These are phyloP conservation scores for Russula virescens DNA, from an alignment of 768 basidiomycete genomes.

Conservation along the genomic window DNA sequence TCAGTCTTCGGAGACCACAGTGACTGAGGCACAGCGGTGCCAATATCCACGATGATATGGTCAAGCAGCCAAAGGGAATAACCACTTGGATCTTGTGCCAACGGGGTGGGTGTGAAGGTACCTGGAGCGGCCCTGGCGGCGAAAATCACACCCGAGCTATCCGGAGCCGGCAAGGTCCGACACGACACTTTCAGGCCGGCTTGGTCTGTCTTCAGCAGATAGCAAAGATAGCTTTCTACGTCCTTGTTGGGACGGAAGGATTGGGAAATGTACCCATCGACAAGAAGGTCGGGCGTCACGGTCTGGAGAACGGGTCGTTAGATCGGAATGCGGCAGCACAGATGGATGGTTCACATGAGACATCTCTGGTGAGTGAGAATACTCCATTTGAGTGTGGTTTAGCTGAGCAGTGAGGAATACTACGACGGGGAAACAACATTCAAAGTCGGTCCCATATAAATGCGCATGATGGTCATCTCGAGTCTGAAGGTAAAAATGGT, in stretches of 20 bases:
- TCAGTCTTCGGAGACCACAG: slow-evolving; percentile 13
- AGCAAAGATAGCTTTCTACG: slow-evolving; percentile 2
- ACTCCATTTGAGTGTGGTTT: neutral
- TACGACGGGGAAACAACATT: neutral
- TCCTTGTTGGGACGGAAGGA: slow-evolving; percentile 1
- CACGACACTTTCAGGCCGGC: no score
- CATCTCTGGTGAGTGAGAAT: neutral
- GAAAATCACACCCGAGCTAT: no score
- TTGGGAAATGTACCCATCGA: no score
- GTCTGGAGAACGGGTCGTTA: no score
- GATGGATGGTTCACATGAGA: neutral
- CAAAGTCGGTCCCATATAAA: slow-evolving; percentile 7
- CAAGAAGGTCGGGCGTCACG: no score
- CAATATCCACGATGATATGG: neutral
- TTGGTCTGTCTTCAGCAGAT: no score
- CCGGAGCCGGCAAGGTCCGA: no score
- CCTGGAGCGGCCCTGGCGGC: no score
- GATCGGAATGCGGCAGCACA: no score
- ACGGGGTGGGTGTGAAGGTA: no score
- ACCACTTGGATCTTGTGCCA: no score
- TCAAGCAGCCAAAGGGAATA: slow-evolving; percentile 11
- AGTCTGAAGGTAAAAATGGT: neutral
- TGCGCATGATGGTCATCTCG: neutral
- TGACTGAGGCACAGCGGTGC: slow-evolving; percentile 15
- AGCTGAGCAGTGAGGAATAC: no score